These are phyloP conservation scores for Melampsora larici-populina DNA, from an alignment of 1,284 basidiomycete species.

Conservation along the genomic window DNA sequence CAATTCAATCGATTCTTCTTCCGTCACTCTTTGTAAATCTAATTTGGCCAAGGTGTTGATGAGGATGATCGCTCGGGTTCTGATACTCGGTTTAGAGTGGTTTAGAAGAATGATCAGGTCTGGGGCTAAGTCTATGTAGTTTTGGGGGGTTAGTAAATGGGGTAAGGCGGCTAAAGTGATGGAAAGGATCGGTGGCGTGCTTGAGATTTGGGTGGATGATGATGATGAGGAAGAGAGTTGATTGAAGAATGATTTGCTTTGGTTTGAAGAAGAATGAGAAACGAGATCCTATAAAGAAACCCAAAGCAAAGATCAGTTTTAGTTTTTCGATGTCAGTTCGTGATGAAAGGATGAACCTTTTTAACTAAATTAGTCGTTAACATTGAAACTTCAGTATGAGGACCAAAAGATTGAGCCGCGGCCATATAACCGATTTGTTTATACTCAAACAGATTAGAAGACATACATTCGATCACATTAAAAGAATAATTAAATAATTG, in stretches of 20 bases:
- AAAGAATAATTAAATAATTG: slow-evolving; percentile 75
- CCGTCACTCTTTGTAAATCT: slow-evolving; percentile 30
- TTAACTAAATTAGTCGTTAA: slow-evolving; percentile 95
- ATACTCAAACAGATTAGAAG: slow-evolving; percentile 79
- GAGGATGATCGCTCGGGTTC: slow-evolving; percentile 81
- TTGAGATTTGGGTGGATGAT: slow-evolving; percentile 40
- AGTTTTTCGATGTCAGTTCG: too few relatives aligned
- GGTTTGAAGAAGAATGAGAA: slow-evolving; percentile 3
- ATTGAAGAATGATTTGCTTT: slow-evolving; percentile 23
- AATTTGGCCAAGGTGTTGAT: slow-evolving; percentile 61
- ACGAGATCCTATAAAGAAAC: slow-evolving; percentile 19
- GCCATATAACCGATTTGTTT: slow-evolving; percentile 96
- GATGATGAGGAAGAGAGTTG: not conserved
- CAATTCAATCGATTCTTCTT: slow-evolving; percentile 7
- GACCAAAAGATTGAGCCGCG: slow-evolving; percentile 83
- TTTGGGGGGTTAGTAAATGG: slow-evolving; percentile 24
- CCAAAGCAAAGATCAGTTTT: slow-evolving; percentile 28
- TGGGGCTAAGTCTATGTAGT: slow-evolving; percentile 75
- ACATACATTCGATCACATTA: slow-evolving; percentile 97
- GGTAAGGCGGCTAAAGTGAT: slow-evolving; percentile 29
- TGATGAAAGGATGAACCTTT: slow-evolving; percentile 66
- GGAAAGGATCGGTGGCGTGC: slow-evolving; percentile 40
- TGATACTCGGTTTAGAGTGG: slow-evolving; percentile 76
- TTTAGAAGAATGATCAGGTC: slow-evolving; percentile 85
- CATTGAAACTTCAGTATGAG: slow-evolving; percentile 95